These are phyloP conservation scores for Cystobasidiaceae sp. DNA, from an alignment of 1,284 basidiomycete species.

Conservation along the genomic window DNA sequence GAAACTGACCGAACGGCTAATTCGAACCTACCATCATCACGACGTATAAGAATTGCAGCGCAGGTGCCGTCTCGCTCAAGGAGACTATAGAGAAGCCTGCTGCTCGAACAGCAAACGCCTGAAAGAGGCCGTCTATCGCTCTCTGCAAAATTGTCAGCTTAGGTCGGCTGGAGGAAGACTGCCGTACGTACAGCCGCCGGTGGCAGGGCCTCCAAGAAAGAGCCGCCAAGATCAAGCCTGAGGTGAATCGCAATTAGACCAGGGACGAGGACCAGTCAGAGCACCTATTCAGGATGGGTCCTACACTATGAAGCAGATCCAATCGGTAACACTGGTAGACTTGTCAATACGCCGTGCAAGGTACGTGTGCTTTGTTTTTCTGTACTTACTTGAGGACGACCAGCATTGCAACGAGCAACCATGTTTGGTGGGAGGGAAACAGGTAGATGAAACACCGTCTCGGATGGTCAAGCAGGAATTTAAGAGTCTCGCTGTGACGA, in stretches of 20 bases:
- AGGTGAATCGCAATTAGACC: not conserved
- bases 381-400: slow-evolving; percentile 28
- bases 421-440: slow-evolving; percentile 65
- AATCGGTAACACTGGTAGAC: slow-evolving; percentile 65
- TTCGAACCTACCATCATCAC: slow-evolving; percentile 63
- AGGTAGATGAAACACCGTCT: slow-evolving; percentile 87
- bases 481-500: slow-evolving; percentile 69
- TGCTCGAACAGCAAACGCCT: slow-evolving; percentile 65
- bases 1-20: not conserved
- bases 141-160: slow-evolving; percentile 49
- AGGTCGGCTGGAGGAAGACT: not conserved
- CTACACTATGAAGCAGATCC: slow-evolving; percentile 72
- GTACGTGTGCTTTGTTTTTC: too few relatives aligned
- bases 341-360: not conserved
- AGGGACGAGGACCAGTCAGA: too few relatives aligned
- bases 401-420: slow-evolving; percentile 28
- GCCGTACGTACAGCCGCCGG: slow-evolving; percentile 49
- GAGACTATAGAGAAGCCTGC: slow-evolving; percentile 78
- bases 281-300: not conserved
- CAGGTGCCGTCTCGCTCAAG: slow-evolving; percentile 67
- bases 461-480: slow-evolving; percentile 94
- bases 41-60: slow-evolving; percentile 76
- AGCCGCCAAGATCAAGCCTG: slow-evolving; percentile 71
- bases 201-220: slow-evolving; percentile 64
- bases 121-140: slow-evolving; percentile 46